phyloP scores from a whole-genome alignment of 495 filamentous ascomycete genomes.

The Penicillium mononematosum region DNA sequence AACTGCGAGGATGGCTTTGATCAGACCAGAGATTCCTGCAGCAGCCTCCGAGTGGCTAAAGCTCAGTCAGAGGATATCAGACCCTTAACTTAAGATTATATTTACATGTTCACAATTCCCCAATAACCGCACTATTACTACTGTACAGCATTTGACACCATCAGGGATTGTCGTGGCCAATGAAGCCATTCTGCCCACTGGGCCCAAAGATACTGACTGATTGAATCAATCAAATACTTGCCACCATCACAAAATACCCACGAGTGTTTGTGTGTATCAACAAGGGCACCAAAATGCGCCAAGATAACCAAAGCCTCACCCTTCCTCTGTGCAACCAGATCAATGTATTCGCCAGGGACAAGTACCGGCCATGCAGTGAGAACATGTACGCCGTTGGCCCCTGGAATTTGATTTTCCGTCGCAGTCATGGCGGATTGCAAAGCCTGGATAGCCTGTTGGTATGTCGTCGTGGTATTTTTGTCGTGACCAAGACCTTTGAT shows the following conservation, averaged over 20 bases:
- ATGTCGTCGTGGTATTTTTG: conserved; percentile 1
- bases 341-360: conserved; percentile 14
- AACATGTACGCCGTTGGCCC: not conserved
- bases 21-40: no score
- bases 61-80: not conserved
- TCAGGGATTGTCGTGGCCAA: conserved; percentile 3
- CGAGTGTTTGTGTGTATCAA: conserved; percentile 10
- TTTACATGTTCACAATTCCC: not conserved
- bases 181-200: conserved; percentile 20
- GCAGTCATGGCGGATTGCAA: conserved; percentile 14
- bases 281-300: conserved; percentile 19
- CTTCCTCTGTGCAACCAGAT: conserved; percentile 13
- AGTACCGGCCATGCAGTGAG: conserved; percentile 19
- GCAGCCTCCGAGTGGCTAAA: no score
- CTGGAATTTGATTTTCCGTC: not conserved
- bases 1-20: no score
- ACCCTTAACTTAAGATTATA: not conserved
- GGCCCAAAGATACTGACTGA: conserved; percentile 14
- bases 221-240: conserved; percentile 13
- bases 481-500: conserved; percentile 4
- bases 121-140: not conserved
- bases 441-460: conserved; percentile 12
- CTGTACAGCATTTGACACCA: not conserved
- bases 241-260: conserved; percentile 25
- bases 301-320: conserved; percentile 21